Evolutionary conservation across 1,284 basidiomycete genomes (phyloP).

Genomic region (Trichosporon sp.): DNA sequence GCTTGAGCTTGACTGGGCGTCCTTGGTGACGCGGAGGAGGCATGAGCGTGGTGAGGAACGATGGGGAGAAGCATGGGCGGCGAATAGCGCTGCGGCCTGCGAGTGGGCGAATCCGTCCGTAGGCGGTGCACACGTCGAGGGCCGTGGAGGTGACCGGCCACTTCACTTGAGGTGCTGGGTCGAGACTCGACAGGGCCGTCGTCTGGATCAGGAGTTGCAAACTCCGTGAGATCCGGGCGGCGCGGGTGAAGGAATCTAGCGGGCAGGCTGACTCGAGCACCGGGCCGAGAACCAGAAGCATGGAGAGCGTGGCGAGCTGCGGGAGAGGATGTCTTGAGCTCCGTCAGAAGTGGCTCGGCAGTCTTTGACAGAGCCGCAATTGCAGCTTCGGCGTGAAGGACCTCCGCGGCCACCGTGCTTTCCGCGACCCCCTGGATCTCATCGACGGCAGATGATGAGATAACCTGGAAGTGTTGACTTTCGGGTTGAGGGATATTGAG

Average conservation of each 20-base stretch:
- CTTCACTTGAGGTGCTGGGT: not conserved
- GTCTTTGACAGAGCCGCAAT: not conserved
- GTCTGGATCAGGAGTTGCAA: not conserved
- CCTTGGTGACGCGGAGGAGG: not conserved
- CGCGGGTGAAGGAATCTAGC: not conserved
- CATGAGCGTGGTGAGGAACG: not conserved
- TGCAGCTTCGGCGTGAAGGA: not conserved
- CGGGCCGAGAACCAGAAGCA: not conserved
- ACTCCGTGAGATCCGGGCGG: not conserved
- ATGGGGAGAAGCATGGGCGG: not conserved
- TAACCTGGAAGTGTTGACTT: no score
- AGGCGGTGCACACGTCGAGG: not conserved
- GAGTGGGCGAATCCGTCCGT: not conserved
- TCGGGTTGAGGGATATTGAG: not conserved
- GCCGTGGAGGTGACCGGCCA: not conserved
- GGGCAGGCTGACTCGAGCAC: not conserved
- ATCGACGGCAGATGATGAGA: not conserved
- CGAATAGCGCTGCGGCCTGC: not conserved
- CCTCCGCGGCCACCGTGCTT: not conserved
- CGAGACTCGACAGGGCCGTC: not conserved
- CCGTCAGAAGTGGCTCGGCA: not conserved
- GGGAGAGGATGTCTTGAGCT: not conserved
- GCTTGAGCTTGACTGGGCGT: not conserved
- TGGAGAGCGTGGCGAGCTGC: not conserved
- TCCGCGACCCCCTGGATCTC: not conserved